Evolutionary conservation across 2,329 filamentous ascomycete genomes (phyloP).

Genomic region (Chaetomium strumarium): DNA sequence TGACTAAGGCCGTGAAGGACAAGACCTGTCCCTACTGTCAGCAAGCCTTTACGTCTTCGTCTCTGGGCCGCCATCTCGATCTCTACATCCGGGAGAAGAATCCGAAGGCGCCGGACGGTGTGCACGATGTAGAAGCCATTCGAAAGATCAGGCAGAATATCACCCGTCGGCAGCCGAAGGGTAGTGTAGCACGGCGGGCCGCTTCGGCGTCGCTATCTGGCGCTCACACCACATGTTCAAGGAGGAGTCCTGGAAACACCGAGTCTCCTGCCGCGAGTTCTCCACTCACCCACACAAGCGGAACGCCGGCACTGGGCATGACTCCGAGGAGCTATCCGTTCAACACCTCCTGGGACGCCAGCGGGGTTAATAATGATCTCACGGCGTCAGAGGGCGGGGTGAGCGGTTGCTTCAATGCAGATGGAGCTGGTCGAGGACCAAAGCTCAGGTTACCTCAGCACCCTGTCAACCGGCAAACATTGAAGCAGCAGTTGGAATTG

Average conservation of each 20-base stretch:
- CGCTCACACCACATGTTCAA: slow-evolving; percentile 41
- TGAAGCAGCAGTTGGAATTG: slow-evolving; percentile 57
- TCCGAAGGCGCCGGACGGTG: slow-evolving; percentile 75
- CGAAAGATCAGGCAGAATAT: slow-evolving; percentile 75
- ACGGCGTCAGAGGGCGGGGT: slow-evolving; percentile 34
- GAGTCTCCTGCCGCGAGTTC: slow-evolving; percentile 31
- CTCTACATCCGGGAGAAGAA: slow-evolving; percentile 93
- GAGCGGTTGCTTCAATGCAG: slow-evolving; percentile 2
- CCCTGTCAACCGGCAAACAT: slow-evolving; percentile 44
- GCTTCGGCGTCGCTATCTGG: slow-evolving; percentile 50
- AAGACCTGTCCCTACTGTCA: slow-evolving; percentile 82
- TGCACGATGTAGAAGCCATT: slow-evolving; percentile 89
- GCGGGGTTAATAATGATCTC: slow-evolving; percentile 72
- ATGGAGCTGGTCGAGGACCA: not conserved
- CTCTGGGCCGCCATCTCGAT: slow-evolving; percentile 86
- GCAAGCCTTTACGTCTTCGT: slow-evolving; percentile 88
- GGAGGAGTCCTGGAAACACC: slow-evolving; percentile 37
- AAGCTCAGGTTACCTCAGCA: slow-evolving; percentile 34
- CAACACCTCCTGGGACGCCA: slow-evolving; percentile 66
- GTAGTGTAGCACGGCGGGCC: slow-evolving; percentile 54
- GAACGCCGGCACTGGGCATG: not conserved
- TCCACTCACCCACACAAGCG: slow-evolving; percentile 35
- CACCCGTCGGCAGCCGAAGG: slow-evolving; percentile 75
- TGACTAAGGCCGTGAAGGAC: slow-evolving; percentile 63
- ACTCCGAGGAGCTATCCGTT: slow-evolving; percentile 50